These are phyloP conservation scores for Silene latifolia DNA, from an alignment of 148 eudicot genomes.

Conservation along the genomic window DNA sequence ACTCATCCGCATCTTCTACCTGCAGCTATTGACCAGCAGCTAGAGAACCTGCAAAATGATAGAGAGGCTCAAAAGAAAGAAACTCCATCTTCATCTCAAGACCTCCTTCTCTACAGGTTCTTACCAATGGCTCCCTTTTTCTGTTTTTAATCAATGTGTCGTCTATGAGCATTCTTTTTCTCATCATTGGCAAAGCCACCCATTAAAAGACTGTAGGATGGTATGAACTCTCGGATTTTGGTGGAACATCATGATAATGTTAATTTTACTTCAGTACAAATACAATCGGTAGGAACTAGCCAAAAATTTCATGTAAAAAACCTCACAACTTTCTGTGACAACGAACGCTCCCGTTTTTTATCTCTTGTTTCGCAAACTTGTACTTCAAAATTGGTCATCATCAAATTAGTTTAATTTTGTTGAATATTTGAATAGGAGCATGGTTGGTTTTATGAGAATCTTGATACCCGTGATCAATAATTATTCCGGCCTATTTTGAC, in stretches of 20 bases:
- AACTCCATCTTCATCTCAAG: slow-evolving; percentile 54
- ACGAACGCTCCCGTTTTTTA: too few relatives aligned
- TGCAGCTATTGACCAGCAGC: slow-evolving; percentile 91
- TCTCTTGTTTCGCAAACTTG: too few relatives aligned
- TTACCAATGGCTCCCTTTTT: not conserved
- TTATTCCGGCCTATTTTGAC: not conserved
- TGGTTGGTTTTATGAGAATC: not conserved
- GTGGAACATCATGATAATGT: too few relatives aligned
- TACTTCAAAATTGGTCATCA: not conserved
- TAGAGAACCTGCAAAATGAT: slow-evolving; percentile 73
- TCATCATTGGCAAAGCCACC: not conserved
- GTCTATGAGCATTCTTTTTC: not conserved
- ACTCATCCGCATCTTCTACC: slow-evolving; percentile 88
- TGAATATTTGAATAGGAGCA: not conserved
- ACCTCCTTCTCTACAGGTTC: slow-evolving; percentile 63
- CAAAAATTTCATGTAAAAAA: too few relatives aligned
- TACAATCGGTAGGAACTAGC: too few relatives aligned
- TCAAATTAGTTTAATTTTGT: not conserved
- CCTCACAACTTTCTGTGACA: too few relatives aligned
- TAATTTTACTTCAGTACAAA: too few relatives aligned
- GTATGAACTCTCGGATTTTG: not conserved
- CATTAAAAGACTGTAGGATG: not conserved
- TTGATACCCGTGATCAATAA: not conserved
- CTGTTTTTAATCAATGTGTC: not conserved
- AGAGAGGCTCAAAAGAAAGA: slow-evolving; percentile 52